Evolutionary conservation across 208 protist genomes (phyloP).

Genomic region (Trypanosoma rangeli): DNA sequence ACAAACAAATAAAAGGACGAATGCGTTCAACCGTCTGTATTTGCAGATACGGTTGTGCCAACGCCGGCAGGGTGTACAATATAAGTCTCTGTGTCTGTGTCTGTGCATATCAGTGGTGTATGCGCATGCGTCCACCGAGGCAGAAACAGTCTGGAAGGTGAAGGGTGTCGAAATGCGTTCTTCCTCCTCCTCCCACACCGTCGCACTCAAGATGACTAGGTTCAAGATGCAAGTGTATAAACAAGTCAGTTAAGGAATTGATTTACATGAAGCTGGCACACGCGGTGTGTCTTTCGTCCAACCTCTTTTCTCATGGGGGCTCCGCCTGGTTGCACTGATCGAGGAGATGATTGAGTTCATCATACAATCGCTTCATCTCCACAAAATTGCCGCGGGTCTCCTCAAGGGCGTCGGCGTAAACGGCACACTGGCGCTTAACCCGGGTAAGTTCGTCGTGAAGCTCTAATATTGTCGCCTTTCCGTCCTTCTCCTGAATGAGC

Average conservation of each 20-base stretch:
- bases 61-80: background rate
- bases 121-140: too few relatives aligned
- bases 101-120: background rate
- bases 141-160: too few relatives aligned
- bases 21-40: background rate
- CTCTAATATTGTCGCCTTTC: conserved; percentile 37
- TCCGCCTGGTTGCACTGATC: background rate
- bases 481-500: conserved; percentile 39
- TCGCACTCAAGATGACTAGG: too few relatives aligned
- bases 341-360: conserved; percentile 40
- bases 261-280: background rate
- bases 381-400: conserved; percentile 65
- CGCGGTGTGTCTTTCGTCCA: background rate
- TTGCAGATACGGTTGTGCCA: background rate
- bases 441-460: conserved; percentile 64
- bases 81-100: background rate
- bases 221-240: background rate
- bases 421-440: conserved; percentile 49
- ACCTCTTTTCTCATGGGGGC: background rate
- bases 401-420: conserved; percentile 74
- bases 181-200: too few relatives aligned
- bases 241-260: background rate
- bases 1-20: too few relatives aligned
- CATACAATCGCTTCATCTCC: conserved; percentile 75
- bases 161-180: too few relatives aligned